Evolutionary conservation across 2,329 filamentous ascomycete genomes (phyloP).

Genomic region (Rutstroemia sydowiana): DNA sequence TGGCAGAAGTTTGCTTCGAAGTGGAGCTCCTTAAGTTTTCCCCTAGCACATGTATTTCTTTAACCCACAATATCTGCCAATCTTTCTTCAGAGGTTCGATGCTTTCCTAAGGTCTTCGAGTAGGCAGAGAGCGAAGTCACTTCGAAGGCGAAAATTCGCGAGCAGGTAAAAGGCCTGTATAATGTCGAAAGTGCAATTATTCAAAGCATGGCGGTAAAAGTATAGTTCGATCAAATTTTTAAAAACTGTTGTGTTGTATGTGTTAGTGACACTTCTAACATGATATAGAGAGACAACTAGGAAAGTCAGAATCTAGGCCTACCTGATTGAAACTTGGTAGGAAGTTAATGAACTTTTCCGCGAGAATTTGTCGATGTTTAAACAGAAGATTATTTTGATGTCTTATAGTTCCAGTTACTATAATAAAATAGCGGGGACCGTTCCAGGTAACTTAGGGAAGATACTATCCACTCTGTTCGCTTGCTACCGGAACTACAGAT

Average conservation of each 20-base stretch:
- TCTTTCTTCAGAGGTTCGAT: neutral
- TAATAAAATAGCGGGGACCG: conserved; percentile 7
- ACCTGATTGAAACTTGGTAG: neutral
- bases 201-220: conserved; percentile 19
- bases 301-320: neutral
- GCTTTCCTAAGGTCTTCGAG: no score
- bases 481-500: conserved; percentile 5
- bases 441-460: conserved; percentile 4
- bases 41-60: conserved; percentile 6
- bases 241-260: conserved; percentile 3
- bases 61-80: conserved; percentile 1
- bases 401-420: neutral
- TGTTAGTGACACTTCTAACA: neutral
- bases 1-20: conserved; percentile 4
- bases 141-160: conserved; percentile 5
- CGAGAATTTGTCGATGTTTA: neutral
- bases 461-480: conserved; percentile 4
- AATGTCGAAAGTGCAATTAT: conserved; percentile 10
- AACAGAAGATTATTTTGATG: conserved; percentile 1
- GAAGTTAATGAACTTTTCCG: neutral
- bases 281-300: neutral
- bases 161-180: conserved; percentile 9
- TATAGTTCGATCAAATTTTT: conserved; percentile 5
- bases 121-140: neutral
- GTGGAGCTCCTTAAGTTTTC: conserved; percentile 8